A percentile compares a stretch with the other conserved stretches of the same genome.
phyloP scores from a whole-genome alignment of 345 rosid genomes.

The Melaleuca quinquenervia region DNA sequence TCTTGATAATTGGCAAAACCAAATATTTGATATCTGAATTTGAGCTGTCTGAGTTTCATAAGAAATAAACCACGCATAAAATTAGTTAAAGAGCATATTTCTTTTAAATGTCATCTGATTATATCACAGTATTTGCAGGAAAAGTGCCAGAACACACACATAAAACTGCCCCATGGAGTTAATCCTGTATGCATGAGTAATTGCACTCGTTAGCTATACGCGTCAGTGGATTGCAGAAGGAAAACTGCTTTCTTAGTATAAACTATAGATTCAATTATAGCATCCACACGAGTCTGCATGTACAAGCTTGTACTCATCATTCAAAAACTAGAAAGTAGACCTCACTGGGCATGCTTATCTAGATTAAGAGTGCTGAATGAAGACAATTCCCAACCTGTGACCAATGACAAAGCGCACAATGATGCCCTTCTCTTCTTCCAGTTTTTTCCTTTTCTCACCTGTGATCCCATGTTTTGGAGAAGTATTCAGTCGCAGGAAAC shows the following conservation, averaged over 20 bases:
- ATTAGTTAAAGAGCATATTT: neutral
- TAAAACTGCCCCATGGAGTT: neutral
- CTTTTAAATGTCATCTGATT: neutral
- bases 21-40: neutral
- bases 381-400: slow-evolving; percentile 61
- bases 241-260: neutral
- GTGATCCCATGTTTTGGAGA: neutral
- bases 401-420: slow-evolving; percentile 85
- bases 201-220: neutral
- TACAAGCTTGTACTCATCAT: neutral
- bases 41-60: neutral
- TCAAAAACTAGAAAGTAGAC: neutral
- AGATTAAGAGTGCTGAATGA: neutral
- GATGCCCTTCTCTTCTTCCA: slow-evolving; percentile 94
- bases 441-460: slow-evolving; percentile 81
- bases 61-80: neutral
- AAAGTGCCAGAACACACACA: neutral
- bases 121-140: neutral
- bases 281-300: neutral
- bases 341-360: neutral
- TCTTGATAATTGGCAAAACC: neutral
- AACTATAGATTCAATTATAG: neutral
- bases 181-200: neutral
- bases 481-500: neutral
- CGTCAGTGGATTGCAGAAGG: neutral